A percentile compares a stretch with the other conserved stretches of the same genome.
Conservation (phyloP, 2,329 filamentous ascomycete genomes). For the Alternaria infectoria region DNA sequence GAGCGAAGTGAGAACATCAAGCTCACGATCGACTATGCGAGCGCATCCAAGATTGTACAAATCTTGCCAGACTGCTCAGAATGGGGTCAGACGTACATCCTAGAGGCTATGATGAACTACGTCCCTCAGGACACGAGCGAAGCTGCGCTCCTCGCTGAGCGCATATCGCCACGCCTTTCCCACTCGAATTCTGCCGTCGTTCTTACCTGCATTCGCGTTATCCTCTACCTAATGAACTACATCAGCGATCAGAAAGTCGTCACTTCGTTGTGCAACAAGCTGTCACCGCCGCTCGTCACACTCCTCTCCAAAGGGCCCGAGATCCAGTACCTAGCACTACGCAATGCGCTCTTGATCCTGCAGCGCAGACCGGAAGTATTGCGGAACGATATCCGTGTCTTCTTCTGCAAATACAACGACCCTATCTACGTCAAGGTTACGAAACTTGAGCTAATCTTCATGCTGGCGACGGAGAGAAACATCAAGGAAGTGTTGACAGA, state of each 20-base stretch:
- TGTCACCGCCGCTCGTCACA: slow-evolving; percentile 93
- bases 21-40: slow-evolving; percentile 95
- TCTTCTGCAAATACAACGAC: slow-evolving; percentile 99
- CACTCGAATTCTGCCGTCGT: slow-evolving; percentile 98
- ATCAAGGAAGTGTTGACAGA: slow-evolving; percentile 95
- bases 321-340: slow-evolving; percentile 94
- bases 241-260: slow-evolving; percentile 91
- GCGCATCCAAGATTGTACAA: slow-evolving; percentile 96
- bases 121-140: slow-evolving; percentile 90
- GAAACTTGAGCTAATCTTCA: slow-evolving; percentile 97
- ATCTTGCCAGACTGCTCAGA: slow-evolving; percentile 97
- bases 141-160: slow-evolving; percentile 86
- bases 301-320: slow-evolving; percentile 94
- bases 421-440: slow-evolving; percentile 99
- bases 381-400: slow-evolving; percentile 95
- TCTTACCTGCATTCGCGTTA: slow-evolving; percentile 92
- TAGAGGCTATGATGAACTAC: slow-evolving; percentile 97
- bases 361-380: slow-evolving; percentile 92
- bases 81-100: slow-evolving; percentile 98
- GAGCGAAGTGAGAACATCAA: slow-evolving; percentile 97
- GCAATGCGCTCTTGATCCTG: slow-evolving; percentile 92
- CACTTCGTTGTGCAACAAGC: slow-evolving; percentile 83
- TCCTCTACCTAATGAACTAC: slow-evolving; percentile 98
- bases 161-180: slow-evolving; percentile 92
- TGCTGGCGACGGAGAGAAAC: slow-evolving; percentile 94